phyloP scores from a whole-genome alignment of 2,329 filamentous ascomycete species.

The Stachybotrys elegans region DNA sequence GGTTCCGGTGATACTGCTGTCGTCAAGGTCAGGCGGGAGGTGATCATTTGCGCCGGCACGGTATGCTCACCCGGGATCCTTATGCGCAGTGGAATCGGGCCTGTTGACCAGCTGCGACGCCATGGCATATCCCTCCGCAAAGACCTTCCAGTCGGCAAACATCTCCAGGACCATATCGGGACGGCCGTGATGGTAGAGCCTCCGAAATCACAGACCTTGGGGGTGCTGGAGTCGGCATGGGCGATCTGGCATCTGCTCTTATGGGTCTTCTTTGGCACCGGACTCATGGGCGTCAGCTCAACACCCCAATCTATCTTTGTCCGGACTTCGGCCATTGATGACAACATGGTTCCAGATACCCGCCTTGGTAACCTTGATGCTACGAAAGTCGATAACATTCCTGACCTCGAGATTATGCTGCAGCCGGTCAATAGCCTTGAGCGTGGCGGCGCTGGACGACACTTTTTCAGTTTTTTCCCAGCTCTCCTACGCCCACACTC shows the following conservation, averaged over 20 bases:
- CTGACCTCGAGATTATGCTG: background rate
- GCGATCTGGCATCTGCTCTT: background rate
- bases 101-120: conserved; percentile 26
- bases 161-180: background rate
- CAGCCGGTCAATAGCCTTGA: background rate
- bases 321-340: background rate
- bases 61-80: conserved; percentile 30
- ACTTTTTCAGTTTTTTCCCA: background rate
- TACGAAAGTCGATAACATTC: background rate
- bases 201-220: background rate
- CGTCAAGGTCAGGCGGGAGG: conserved; percentile 2
- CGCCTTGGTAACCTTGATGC: background rate
- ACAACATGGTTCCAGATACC: background rate
- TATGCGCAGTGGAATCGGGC: conserved; percentile 41
- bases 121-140: conserved; percentile 33
- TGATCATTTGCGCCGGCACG: conserved; percentile 5
- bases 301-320: background rate
- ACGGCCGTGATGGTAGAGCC: background rate
- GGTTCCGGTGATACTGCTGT: background rate
- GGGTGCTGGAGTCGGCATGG: background rate
- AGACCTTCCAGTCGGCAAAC: conserved; percentile 39
- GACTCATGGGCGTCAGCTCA: background rate
- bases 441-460: background rate
- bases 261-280: background rate
- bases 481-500: background rate